These are phyloP conservation scores for Sphagnum magellanicum DNA, from an alignment of 228 moss, liverwort and hornwort genomes.

Conservation along the genomic window DNA sequence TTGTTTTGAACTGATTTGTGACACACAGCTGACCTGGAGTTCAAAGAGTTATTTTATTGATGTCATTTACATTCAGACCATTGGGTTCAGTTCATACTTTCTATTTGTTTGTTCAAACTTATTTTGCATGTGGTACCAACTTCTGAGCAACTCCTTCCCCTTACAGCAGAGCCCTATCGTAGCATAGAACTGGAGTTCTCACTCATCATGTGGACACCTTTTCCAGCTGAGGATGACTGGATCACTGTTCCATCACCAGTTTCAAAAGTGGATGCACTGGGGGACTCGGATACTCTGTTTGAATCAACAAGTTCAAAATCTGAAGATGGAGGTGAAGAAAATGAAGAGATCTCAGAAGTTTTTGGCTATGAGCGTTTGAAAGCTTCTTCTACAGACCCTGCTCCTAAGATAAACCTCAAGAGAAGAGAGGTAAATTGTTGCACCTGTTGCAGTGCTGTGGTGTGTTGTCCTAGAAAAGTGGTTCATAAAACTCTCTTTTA, in stretches of 20 bases:
- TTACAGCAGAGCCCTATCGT: neutral
- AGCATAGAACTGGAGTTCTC: neutral
- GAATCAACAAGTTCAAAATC: constrained; percentile 3
- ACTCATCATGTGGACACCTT: neutral
- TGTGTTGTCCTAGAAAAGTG: too few relatives aligned
- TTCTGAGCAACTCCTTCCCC: too few relatives aligned
- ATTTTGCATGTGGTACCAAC: too few relatives aligned
- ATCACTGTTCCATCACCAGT: constrained; percentile 36
- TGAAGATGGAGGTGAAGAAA: constrained; percentile 2
- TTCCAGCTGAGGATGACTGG: constrained; percentile 29
- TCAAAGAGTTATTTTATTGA: too few relatives aligned
- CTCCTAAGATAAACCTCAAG: constrained; percentile 37
- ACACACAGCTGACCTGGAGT: too few relatives aligned
- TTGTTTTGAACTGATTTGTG: too few relatives aligned
- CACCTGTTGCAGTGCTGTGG: too few relatives aligned
- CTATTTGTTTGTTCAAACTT: too few relatives aligned
- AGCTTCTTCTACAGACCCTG: constrained; percentile 31
- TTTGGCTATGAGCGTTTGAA: constrained; percentile 43
- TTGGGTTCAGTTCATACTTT: too few relatives aligned
- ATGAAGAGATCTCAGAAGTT: constrained; percentile 1
- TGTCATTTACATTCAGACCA: too few relatives aligned
- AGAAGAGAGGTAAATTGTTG: constrained; percentile 50
- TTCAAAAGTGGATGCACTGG: constrained; percentile 23
- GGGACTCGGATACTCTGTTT: constrained; percentile 13
- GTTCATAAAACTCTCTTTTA: too few relatives aligned